phyloP scores from a whole-genome alignment of 768 basidiomycete genomes.

The Tubosaeta sp. region DNA sequence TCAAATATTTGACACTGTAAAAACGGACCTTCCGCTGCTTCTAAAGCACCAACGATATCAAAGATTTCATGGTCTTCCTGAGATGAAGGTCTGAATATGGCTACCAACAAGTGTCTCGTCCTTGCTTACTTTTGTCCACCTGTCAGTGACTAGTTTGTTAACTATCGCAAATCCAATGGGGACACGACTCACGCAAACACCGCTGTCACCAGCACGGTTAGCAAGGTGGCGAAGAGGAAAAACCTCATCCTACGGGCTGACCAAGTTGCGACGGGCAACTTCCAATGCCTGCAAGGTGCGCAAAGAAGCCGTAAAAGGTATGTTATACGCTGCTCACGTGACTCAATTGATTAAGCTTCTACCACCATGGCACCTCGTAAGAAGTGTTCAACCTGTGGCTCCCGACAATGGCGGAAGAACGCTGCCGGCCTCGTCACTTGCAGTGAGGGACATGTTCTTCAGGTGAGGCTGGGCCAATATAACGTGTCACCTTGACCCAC shows the following conservation, averaged over 20 bases:
- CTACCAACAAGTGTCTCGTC: not conserved
- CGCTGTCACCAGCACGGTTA: conserved; percentile 50
- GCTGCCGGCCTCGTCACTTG: conserved; percentile 79
- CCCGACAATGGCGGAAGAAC: conserved; percentile 85
- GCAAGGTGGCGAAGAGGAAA: conserved; percentile 40
- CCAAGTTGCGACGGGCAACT: not conserved
- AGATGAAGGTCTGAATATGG: conserved; percentile 3
- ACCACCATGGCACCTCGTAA: conserved; percentile 51
- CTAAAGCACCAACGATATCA: conserved; percentile 80
- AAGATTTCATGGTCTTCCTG: conserved; percentile 97
- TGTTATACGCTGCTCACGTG: conserved; percentile 11
- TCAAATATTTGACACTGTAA: not conserved
- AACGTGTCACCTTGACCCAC: not conserved
- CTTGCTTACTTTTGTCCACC: conserved; percentile 65
- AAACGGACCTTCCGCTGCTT: conserved; percentile 68
- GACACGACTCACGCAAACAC: conserved; percentile 54
- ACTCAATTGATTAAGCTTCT: not conserved
- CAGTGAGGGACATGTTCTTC: conserved; percentile 87
- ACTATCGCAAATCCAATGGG: not conserved
- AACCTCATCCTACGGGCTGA: conserved; percentile 43
- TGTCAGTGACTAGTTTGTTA: conserved; percentile 26
- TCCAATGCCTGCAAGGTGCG: not conserved
- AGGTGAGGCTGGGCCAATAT: conserved; percentile 44
- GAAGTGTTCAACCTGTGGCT: conserved; percentile 76
- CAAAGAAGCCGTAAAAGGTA: not conserved